Evolutionary conservation across 2,329 filamentous ascomycete species (phyloP).

Genomic region (Aschersonia sp.): DNA sequence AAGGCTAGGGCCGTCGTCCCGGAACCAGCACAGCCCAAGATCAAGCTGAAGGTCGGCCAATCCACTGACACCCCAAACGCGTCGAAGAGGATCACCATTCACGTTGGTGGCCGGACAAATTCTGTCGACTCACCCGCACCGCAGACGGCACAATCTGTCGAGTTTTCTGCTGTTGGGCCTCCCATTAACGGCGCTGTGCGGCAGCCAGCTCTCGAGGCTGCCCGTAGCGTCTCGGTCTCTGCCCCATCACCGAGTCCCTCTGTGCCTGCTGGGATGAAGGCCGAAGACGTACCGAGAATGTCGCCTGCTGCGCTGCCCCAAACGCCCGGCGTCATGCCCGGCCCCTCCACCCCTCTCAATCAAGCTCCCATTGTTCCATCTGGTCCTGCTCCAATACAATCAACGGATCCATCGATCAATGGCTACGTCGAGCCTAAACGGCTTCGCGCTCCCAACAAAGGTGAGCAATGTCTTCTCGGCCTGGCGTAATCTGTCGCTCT

Average conservation of each 20-base stretch:
- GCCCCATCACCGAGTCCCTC: slow-evolving; percentile 30
- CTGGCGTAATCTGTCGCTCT: neutral
- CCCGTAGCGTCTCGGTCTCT: slow-evolving; percentile 24
- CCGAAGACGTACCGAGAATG: slow-evolving; percentile 17
- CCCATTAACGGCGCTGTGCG: slow-evolving; percentile 11
- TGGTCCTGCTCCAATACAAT: slow-evolving; percentile 11
- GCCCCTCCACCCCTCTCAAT: slow-evolving; percentile 3
- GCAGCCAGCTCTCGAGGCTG: slow-evolving; percentile 18
- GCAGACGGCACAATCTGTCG: slow-evolving; percentile 15
- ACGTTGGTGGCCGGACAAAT: slow-evolving; percentile 46
- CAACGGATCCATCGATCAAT: slow-evolving; percentile 12
- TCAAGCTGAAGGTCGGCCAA: slow-evolving; percentile 60
- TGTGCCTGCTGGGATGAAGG: slow-evolving; percentile 16
- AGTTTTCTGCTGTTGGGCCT: slow-evolving; percentile 8
- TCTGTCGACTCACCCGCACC: slow-evolving; percentile 36
- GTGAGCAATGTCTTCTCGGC: slow-evolving; percentile 12
- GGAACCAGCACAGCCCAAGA: slow-evolving; percentile 60
- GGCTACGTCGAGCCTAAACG: slow-evolving; percentile 20
- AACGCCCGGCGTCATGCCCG: slow-evolving; percentile 5
- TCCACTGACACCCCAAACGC: slow-evolving; percentile 26
- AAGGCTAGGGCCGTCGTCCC: slow-evolving; percentile 58
- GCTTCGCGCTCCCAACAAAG: slow-evolving; percentile 26
- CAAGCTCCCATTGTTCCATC: slow-evolving; percentile 7
- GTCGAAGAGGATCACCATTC: slow-evolving; percentile 56
- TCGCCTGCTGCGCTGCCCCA: slow-evolving; percentile 12